Evolutionary conservation across 1,284 basidiomycete species (phyloP), one percentile per base, ranked within the genome.

Genomic region (Sanghuangporus baumii): DNA sequence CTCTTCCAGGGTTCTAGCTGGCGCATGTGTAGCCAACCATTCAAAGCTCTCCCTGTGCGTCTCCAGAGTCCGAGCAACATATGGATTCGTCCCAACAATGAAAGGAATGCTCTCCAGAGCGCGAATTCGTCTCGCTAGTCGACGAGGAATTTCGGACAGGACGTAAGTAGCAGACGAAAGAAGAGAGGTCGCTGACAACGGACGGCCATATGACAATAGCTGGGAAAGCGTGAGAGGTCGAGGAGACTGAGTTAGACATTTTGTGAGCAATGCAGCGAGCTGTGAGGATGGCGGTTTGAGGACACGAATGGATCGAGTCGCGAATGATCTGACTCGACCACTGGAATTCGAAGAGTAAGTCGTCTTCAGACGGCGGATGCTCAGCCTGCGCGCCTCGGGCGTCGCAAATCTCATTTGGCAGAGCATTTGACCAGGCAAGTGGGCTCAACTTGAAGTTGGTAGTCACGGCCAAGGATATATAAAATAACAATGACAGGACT

Each of bases 11-110:
- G 81, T 84, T 54, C 73, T 81, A 59, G 93, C 85, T 2, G 80
- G 77, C 9, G 88, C 86, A 69, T 93, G 83, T 18, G 80, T 87
- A 23, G 88, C 86, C 34, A 95, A 78, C 68, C 84, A 84, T 61
- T 83, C 77, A 71, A 96, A 94, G 69, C 88, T 89, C 38, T 84
- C 81, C 66, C 85, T 81, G 74, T 94, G 92, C 11, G 89, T 81
- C 61, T 88, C 78, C 61, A 94, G 81, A 6, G 87, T 88, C 62
- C 82, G 85, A 7, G 88, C 82, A 37, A 96, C 84, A 74, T 91
- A 93, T 4, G 94, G 94, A 71, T 96, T 96, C 64, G 90, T 92
- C 16, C 91, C 93, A 43, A 95, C 93, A 57, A 96, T 94, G 74
- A 89, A 93, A 1, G 90, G 90, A 16, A 93, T 79, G 1, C 79